Base-by-base conservation (phyloP, 176 grass and related monocot genomes). In the Tuctoria greenei region DNA sequence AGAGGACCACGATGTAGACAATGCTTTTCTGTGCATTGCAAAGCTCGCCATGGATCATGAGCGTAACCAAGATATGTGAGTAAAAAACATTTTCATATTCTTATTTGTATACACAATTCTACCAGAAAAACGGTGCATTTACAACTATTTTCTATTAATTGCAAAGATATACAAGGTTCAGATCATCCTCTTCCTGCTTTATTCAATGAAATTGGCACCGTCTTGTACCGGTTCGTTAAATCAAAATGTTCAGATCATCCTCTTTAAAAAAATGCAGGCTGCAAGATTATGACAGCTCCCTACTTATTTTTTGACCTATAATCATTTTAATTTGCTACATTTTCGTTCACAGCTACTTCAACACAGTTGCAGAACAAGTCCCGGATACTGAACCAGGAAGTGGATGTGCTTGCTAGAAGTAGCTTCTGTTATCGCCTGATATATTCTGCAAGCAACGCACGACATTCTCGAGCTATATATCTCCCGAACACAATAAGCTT, bases 41-140 rank as follows among this genome's bases (percentile, higher is more conserved):
- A 95, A 90, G 80, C 96, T 99, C 5, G 96, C 87, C 4, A 35
- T 99, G 56, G 82, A 92, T 37, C 85, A 87, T 26, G 96, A 92
- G 66, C 87, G 82, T 57, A 88, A 95, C 25, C 89, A 90, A 66
- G 96, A 99, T 82, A 99, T 99, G 96, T 99, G 85, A 92, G 95
- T 90, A 59, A 31, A 18, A 24, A 12, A 18, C 24, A 15, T 42
- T 10, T 20, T 42, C 10, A 10, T 14, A 61, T 68, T 68, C 14
- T 39, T 76, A 25, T 75, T 31, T 75, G 26, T 45, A 15, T 42
- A 17, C 58, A 51, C 64, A 12, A 14, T 49, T 70, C 27, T 51
- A 20, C 10, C 2, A n/a, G 9, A 71, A 36, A 71, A 11, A n/a
- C n/a, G n/a, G n/a, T n/a, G 16, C 26, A 36, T n/a, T 11, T 31